Evolutionary conservation across 805 yeast genomes (phyloP).

Genomic region (Ogataea allantospora): DNA sequence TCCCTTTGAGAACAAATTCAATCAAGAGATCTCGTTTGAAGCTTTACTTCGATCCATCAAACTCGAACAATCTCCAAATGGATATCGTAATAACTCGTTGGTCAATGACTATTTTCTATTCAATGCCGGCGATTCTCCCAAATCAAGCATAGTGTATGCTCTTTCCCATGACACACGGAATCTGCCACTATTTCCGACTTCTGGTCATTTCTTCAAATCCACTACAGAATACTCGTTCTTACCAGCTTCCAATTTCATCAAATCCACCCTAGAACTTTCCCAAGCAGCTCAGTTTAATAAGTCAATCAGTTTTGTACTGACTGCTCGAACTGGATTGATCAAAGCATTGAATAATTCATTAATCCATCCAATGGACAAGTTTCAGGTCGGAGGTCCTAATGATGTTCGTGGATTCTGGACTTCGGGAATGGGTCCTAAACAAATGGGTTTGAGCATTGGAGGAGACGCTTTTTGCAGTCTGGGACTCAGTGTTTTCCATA

Average conservation of each 20-base stretch:
- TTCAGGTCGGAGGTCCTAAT: constrained; percentile 59
- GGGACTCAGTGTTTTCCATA: constrained; percentile 44
- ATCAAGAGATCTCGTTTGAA: constrained; percentile 51
- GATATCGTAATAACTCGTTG: constrained; percentile 31
- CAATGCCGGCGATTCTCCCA: constrained; percentile 47
- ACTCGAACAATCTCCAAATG: constrained; percentile 21
- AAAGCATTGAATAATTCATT: constrained; percentile 17
- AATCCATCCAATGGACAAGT: constrained; percentile 48
- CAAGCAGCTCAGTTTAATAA: constrained; percentile 28
- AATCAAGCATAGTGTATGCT: constrained; percentile 42
- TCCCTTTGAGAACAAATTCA: constrained; percentile 28
- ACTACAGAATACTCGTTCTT: constrained; percentile 27
- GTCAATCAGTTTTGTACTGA: constrained; percentile 22
- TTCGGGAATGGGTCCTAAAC: constrained; percentile 56
- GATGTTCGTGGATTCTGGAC: constrained; percentile 52
- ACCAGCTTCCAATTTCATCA: constrained; percentile 38
- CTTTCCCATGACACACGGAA: constrained; percentile 45
- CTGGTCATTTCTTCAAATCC: constrained; percentile 38
- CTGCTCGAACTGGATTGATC: constrained; percentile 29
- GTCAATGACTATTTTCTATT: constrained; percentile 33
- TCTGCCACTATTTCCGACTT: constrained; percentile 40
- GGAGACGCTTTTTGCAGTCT: constrained; percentile 49
- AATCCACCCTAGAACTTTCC: constrained; percentile 41
- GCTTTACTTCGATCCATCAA: constrained; percentile 42
- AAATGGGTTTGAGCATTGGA: constrained; percentile 47